Evolutionary conservation across 1,139 yeast genomes (phyloP).

Genomic region (Saccharomycopsis hybrid): DNA sequence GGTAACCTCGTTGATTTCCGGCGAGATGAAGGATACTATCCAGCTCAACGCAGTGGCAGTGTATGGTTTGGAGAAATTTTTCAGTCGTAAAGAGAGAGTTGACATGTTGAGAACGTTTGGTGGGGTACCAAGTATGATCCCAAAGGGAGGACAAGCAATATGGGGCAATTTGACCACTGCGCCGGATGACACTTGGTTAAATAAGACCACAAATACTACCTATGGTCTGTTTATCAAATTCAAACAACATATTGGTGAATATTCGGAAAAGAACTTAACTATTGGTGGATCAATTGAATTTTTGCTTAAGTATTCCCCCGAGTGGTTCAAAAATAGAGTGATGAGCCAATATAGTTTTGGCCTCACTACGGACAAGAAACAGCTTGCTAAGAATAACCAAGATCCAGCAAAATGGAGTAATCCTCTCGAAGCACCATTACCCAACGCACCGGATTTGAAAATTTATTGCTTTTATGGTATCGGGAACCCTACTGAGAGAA

Average conservation of each 20-base stretch:
- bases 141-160: constrained; percentile 84
- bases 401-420: constrained; percentile 81
- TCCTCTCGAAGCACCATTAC: constrained; percentile 86
- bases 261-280: constrained; percentile 52
- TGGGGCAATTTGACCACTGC: constrained; percentile 66
- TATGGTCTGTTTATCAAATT: constrained; percentile 78
- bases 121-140: constrained; percentile 91
- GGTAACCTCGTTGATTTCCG: constrained; percentile 82
- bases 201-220: constrained; percentile 36
- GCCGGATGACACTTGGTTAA: constrained; percentile 45
- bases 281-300: constrained; percentile 61
- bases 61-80: constrained; percentile 89
- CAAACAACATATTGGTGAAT: constrained; percentile 36
- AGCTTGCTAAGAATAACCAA: constrained; percentile 56
- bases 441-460: constrained; percentile 89
- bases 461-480: constrained; percentile 89
- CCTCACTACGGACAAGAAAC: constrained; percentile 50
- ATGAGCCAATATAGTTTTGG: constrained; percentile 75
- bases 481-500: constrained; percentile 92
- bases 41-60: constrained; percentile 90
- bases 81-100: constrained; percentile 81
- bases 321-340: constrained; percentile 66
- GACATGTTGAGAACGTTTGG: constrained; percentile 85
- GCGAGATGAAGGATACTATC: constrained; percentile 97
- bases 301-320: constrained; percentile 58